Percentiles rank a stretch among this genome's conserved stretches.
Evolutionary conservation across 2,329 filamentous ascomycete genomes (phyloP).

Genomic region (Bertia moriformis): DNA sequence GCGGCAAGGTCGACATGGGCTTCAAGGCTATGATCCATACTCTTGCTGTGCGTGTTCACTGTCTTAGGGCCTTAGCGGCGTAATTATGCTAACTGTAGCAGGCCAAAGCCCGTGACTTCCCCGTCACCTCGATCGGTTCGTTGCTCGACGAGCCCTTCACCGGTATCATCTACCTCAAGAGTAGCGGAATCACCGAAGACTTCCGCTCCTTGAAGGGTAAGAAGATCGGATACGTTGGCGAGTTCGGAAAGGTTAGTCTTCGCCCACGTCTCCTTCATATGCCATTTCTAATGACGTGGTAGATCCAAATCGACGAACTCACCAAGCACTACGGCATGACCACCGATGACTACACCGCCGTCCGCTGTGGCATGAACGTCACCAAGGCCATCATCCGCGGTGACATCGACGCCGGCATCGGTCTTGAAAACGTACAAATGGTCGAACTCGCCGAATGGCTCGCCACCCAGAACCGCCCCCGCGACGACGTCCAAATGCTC

Average conservation of each 20-base stretch:
- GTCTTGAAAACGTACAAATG: slow-evolving; percentile 72
- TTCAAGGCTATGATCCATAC: slow-evolving; percentile 81
- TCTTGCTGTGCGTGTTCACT: slow-evolving; percentile 37
- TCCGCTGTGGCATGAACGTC: slow-evolving; percentile 72
- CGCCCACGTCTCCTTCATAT: background rate
- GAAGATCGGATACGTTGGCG: slow-evolving; percentile 65
- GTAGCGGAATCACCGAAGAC: slow-evolving; percentile 59
- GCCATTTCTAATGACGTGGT: background rate
- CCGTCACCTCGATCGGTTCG: slow-evolving; percentile 58
- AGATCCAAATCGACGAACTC: slow-evolving; percentile 72
- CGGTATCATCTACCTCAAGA: slow-evolving; percentile 63
- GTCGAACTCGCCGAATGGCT: slow-evolving; percentile 71
- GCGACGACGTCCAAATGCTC: slow-evolving; percentile 62
- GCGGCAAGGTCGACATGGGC: slow-evolving; percentile 61
- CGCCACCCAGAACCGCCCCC: slow-evolving; percentile 41
- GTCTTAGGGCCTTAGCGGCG: background rate
- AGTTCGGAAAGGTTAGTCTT: slow-evolving; percentile 49
- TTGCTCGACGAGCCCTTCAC: slow-evolving; percentile 71
- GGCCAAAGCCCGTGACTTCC: slow-evolving; percentile 64
- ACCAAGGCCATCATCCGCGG: slow-evolving; percentile 62
- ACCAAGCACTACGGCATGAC: slow-evolving; percentile 66
- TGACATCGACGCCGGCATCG: slow-evolving; percentile 60
- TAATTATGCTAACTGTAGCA: slow-evolving; percentile 11
- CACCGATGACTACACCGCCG: slow-evolving; percentile 58
- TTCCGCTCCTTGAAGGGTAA: slow-evolving; percentile 64